phyloP scores from a whole-genome alignment of 2,329 filamentous ascomycete species.

The Penicillium capsulatum region DNA sequence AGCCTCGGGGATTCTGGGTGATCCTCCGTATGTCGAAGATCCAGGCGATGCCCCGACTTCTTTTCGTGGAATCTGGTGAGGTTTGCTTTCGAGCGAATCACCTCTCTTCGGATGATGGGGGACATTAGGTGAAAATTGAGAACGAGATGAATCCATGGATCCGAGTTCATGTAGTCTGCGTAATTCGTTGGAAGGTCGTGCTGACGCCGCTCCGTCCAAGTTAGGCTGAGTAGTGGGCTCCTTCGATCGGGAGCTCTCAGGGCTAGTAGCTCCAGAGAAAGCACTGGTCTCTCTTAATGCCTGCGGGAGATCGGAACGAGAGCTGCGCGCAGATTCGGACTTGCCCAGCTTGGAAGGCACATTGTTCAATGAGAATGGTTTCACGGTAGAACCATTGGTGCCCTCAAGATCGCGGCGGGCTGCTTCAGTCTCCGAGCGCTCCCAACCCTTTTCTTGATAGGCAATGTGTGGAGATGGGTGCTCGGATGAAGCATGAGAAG shows the following conservation, averaged over 20 bases:
- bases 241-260: constrained; percentile 25
- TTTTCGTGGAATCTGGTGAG: constrained; percentile 59
- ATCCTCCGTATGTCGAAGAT: constrained; percentile 34
- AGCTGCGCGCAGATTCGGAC: constrained; percentile 45
- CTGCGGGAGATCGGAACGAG: constrained; percentile 39
- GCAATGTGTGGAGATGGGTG: constrained; percentile 79
- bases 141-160: constrained; percentile 40
- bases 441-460: constrained; percentile 77
- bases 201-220: constrained; percentile 29
- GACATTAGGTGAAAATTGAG: constrained; percentile 32
- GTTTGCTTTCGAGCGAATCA: constrained; percentile 55
- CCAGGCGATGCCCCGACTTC: constrained; percentile 48
- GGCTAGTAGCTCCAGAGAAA: constrained; percentile 34
- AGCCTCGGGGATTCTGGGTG: constrained; percentile 38
- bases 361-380: constrained; percentile 12
- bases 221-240: constrained; percentile 18
- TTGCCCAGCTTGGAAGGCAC: constrained; percentile 52
- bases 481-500: constrained; percentile 37
- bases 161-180: constrained; percentile 52
- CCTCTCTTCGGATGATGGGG: constrained; percentile 51
- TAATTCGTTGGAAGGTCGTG: constrained; percentile 58
- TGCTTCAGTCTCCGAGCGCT: constrained; percentile 49
- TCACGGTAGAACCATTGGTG: constrained; percentile 22
- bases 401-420: constrained; percentile 30
- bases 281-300: constrained; percentile 41